These are phyloP conservation scores for Stipa capillata DNA, from an alignment of 176 grass and related monocot species.

Conservation along the genomic window DNA sequence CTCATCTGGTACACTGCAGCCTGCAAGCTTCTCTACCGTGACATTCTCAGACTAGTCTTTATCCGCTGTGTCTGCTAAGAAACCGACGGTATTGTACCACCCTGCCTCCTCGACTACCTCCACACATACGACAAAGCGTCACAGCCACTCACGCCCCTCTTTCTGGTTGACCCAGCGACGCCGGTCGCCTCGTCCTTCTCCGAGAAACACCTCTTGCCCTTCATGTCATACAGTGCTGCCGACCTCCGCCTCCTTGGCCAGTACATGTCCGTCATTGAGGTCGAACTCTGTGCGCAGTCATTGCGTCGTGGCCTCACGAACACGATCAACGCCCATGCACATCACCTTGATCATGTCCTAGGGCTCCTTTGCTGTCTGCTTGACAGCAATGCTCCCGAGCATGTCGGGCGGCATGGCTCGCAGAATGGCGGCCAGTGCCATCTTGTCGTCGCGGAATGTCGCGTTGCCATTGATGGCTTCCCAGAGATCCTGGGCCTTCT, in stretches of 20 bases:
- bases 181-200: neutral
- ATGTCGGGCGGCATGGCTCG: no score
- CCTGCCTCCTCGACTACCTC: neutral
- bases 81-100: no score
- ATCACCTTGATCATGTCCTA: no score
- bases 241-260: no score
- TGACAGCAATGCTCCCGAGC: no score
- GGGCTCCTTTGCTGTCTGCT: no score
- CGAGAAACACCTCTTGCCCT: neutral
- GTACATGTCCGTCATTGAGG: fast-evolving
- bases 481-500: no score
- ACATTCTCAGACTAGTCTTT: neutral
- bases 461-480: no score
- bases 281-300: no score
- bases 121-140: neutral
- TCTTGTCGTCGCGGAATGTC: no score
- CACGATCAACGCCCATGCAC: no score
- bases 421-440: no score
- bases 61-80: neutral
- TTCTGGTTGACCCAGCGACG: neutral
- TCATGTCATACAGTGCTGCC: neutral
- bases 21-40: neutral
- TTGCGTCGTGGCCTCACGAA: neutral
- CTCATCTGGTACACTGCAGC: neutral
- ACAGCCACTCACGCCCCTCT: neutral